Percentiles rank a stretch among this genome's conserved stretches.
These are phyloP conservation scores for Neoboletus brunneissimus DNA, from an alignment of 768 basidiomycete genomes.

Conservation along the genomic window DNA sequence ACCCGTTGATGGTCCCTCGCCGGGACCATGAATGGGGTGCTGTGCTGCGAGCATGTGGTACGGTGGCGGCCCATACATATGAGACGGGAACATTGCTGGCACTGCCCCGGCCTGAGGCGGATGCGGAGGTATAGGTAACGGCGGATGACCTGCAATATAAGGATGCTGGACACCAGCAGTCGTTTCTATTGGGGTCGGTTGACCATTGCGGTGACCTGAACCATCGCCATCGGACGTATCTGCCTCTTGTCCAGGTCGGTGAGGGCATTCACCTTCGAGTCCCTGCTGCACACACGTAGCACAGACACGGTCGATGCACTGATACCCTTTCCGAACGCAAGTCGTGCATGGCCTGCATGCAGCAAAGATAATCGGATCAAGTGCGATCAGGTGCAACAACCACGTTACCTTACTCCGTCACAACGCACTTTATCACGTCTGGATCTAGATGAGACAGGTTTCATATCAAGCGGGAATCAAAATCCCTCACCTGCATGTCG, in stretches of 20 bases:
- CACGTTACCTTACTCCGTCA: slow-evolving; percentile 50
- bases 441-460: slow-evolving; percentile 15
- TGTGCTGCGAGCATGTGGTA: slow-evolving; percentile 29
- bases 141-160: slow-evolving; percentile 11
- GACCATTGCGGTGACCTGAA: slow-evolving; percentile 1
- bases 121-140: slow-evolving; percentile 15
- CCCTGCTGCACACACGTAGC: slow-evolving; percentile 44
- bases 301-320: slow-evolving; percentile 52
- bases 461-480: slow-evolving; percentile 4
- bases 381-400: slow-evolving; percentile 1
- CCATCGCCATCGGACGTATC: slow-evolving; percentile 29
- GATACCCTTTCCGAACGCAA: slow-evolving; percentile 49
- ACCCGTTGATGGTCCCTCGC: slow-evolving; percentile 26
- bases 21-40: slow-evolving; percentile 16
- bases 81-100: slow-evolving; percentile 22
- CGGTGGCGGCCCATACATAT: slow-evolving; percentile 27
- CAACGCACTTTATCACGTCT: slow-evolving; percentile 65
- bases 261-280: slow-evolving; percentile 43
- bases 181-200: slow-evolving; percentile 2
- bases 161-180: slow-evolving; percentile 5
- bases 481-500: slow-evolving; percentile 51
- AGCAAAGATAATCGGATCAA: slow-evolving; percentile 6
- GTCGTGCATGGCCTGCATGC: slow-evolving; percentile 46
- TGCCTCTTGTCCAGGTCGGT: slow-evolving; percentile 29
- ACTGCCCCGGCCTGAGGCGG: slow-evolving; percentile 17